phyloP scores from a whole-genome alignment of 345 rosid genomes.

The Corchorus capsularis region DNA sequence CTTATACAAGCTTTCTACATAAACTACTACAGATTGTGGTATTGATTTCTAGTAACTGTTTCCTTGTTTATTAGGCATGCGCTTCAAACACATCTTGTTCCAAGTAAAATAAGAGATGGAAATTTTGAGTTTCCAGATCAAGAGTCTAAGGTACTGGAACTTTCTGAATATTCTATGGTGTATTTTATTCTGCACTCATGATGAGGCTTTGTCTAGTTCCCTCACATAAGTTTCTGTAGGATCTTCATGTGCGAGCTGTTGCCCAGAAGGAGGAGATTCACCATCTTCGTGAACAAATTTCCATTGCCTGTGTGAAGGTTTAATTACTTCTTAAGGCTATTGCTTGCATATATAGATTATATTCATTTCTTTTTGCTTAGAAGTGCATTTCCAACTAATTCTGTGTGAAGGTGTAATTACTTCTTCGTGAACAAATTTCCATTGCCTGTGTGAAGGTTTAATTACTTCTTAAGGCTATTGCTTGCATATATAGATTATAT shows the following conservation, averaged over 20 bases:
- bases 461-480: conserved; percentile 14
- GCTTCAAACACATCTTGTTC: conserved; percentile 37
- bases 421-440: conserved; percentile 80
- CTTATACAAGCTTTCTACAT: neutral
- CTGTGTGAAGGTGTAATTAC: too few species aligned
- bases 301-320: conserved; percentile 75
- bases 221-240: conserved; percentile 45
- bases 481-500: conserved; percentile 11
- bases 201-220: conserved; percentile 19
- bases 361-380: conserved; percentile 6
- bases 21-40: neutral
- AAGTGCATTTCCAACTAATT: neutral
- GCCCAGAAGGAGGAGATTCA: conserved; percentile 79
- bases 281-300: conserved; percentile 74
- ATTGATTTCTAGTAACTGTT: conserved; percentile 21
- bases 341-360: conserved; percentile 11
- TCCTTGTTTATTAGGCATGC: conserved; percentile 31
- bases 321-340: conserved; percentile 14
- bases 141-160: conserved; percentile 65
- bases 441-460: conserved; percentile 72
- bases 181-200: conserved; percentile 17
- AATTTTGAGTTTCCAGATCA: conserved; percentile 45
- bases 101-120: conserved; percentile 45
- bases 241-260: conserved; percentile 53
- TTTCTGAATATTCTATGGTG: conserved; percentile 13